These are phyloP conservation scores for Chimonanthus salicifolius DNA, from an alignment of 164 flowering plant genomes.

Conservation along the genomic window DNA sequence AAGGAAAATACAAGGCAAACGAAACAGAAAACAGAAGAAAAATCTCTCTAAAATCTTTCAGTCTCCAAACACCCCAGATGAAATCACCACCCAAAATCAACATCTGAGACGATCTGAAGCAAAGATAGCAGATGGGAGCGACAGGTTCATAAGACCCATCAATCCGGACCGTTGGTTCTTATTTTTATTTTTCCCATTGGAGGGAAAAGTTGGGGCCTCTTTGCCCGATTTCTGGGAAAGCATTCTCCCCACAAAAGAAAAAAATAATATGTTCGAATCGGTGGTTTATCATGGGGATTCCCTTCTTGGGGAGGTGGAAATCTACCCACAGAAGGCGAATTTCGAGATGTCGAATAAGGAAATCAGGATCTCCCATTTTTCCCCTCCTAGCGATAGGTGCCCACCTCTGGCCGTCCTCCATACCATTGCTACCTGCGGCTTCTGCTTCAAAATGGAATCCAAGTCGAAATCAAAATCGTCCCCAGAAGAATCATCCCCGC, in stretches of 20 bases:
- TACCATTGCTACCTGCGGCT: conserved; percentile 55
- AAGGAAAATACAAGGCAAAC: not conserved
- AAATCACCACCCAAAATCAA: not conserved
- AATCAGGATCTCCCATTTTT: conserved; percentile 63
- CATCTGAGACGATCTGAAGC: not conserved
- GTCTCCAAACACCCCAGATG: not conserved
- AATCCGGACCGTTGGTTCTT: not conserved
- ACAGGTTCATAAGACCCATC: too few species aligned
- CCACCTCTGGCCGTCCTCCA: conserved; percentile 95
- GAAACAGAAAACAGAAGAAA: not conserved
- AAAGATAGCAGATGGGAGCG: not conserved
- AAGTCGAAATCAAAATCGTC: conserved; percentile 25
- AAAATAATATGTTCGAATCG: conserved; percentile 45
- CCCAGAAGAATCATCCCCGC: conserved; percentile 46
- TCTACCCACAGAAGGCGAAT: conserved; percentile 37
- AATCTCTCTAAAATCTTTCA: not conserved
- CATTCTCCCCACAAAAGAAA: not conserved
- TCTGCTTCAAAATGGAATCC: conserved; percentile 90
- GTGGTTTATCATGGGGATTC: conserved; percentile 67
- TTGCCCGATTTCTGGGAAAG: not conserved
- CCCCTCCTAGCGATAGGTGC: conserved; percentile 90
- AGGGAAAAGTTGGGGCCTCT: not conserved
- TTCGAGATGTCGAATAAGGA: conserved; percentile 37
- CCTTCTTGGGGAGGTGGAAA: conserved; percentile 79
- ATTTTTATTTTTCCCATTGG: not conserved